A percentile compares a stretch with the other conserved stretches of the same genome.
phyloP scores from a whole-genome alignment of 148 eudicot species.

The Camellia lanceoleosa region DNA sequence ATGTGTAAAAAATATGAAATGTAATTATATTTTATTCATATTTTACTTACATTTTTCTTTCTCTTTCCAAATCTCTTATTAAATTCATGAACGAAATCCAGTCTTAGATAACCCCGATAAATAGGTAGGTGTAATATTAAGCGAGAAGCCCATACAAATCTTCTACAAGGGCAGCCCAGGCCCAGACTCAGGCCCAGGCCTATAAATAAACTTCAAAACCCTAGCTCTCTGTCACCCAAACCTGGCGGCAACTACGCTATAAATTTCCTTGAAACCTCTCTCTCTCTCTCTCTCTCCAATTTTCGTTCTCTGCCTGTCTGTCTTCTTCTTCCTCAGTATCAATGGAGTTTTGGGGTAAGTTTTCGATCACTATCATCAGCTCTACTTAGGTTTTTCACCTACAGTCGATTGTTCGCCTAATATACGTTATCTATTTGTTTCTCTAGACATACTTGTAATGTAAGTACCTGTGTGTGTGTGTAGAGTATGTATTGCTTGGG shows the following conservation, averaged over 20 bases:
- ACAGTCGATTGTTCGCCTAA: neutral
- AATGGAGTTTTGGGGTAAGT: slow-evolving; percentile 64
- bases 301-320: neutral
- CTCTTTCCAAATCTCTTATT: no score
- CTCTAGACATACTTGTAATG: neutral
- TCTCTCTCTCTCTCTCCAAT: neutral
- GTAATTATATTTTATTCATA: no score
- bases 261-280: slow-evolving; percentile 7
- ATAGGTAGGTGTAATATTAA: no score
- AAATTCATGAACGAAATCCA: no score
- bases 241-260: slow-evolving; percentile 13
- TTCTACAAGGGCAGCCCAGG: no score
- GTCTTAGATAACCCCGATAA: no score
- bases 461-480: neutral
- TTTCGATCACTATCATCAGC: neutral
- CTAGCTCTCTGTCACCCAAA: slow-evolving; percentile 1
- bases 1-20: no score
- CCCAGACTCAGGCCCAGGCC: no score
- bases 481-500: neutral
- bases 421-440: no score
- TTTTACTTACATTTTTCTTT: no score
- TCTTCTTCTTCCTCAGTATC: slow-evolving; percentile 5
- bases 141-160: no score
- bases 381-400: neutral
- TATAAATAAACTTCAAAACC: slow-evolving; percentile 5